Base-by-base conservation (phyloP, 192 early-diverging fungal species). In the Spizellomyces punctatus region DNA sequence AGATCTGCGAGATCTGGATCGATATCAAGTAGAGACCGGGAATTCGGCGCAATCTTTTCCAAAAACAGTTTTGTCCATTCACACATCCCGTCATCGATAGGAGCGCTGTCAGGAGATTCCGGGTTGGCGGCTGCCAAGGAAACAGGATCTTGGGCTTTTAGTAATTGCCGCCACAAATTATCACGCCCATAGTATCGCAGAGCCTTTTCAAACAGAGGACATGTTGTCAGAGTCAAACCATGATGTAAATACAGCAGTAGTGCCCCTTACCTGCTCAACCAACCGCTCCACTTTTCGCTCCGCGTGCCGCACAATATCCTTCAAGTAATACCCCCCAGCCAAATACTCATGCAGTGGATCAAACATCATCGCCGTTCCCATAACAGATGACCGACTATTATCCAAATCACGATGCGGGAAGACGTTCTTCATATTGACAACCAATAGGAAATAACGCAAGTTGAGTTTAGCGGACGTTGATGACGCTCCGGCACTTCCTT, bases 11-110 rank as follows among this genome's bases (percentile, higher is more conserved):
- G 68, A 21, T 49, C 41, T 1, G 76, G 69, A 42, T 84, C 85
- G 22, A 84, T 79, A 12, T 49, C 42, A 9, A 66, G n/a, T 0
- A 86, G 19, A 42, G 66, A 48, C 42, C 81, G 73, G 9, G 81
- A 79, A 41, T 78, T 81, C 10, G 79, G 75, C 36, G 41, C 73
- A 42, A 84, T 84, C 63, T 84, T 83, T 75, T 84, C 85, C 16
- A 86, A 66, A 68, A 86, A 84, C 64, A 86, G 49, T 45, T 76
- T 78, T 9, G 81, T 75, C 85, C 85, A 86, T 68, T 84, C 82
- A 21, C 67, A 65, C 6, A 66, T 72, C n/a, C 73, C 76, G 52
- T 79, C 76, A 47, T 70, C 64, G 8, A 62, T 63, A 66, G 58
- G 27, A 45, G 10, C 17, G 17, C 41, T 22, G 19, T 50, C 47